These are phyloP conservation scores for Diutina mesorugosa DNA, from an alignment of 1,139 yeast genomes.

Conservation along the genomic window DNA sequence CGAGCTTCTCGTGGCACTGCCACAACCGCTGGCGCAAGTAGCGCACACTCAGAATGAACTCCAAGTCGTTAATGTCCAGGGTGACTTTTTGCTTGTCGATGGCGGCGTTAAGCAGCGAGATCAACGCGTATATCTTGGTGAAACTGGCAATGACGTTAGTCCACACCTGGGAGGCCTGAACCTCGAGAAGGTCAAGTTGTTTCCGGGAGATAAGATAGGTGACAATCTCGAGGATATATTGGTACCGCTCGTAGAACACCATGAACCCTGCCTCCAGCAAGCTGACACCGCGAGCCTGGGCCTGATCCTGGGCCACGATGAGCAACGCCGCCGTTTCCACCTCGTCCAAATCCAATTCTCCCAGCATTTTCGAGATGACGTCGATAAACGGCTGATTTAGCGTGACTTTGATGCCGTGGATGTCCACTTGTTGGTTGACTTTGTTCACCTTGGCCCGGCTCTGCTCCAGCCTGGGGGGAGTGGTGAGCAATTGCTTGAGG, in stretches of 20 bases:
- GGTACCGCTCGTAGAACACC: constrained; percentile 56
- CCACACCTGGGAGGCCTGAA: constrained; percentile 12
- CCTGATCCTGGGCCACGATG: constrained; percentile 25
- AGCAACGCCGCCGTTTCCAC: constrained; percentile 23
- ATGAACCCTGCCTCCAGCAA: constrained; percentile 59
- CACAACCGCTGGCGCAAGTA: constrained; percentile 52
- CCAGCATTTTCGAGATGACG: constrained; percentile 44
- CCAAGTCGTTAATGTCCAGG: constrained; percentile 24
- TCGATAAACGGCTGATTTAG: constrained; percentile 48
- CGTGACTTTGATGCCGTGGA: constrained; percentile 26
- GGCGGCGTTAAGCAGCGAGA: constrained; percentile 43
- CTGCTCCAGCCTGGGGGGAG: constrained; percentile 38
- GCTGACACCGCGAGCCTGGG: constrained; percentile 37
- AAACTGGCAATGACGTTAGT: constrained; percentile 39
- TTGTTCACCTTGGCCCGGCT: constrained; percentile 22
- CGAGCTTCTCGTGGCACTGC: constrained; percentile 58
- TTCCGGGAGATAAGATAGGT: constrained; percentile 36
- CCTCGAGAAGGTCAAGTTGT: constrained; percentile 15
- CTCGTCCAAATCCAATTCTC: constrained; percentile 28
- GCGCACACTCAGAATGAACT: constrained; percentile 40
- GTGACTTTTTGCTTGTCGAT: constrained; percentile 52
- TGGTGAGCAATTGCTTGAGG: constrained; percentile 29
- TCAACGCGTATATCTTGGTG: constrained; percentile 39
- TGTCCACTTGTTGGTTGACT: not conserved
- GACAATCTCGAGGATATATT: constrained; percentile 57